phyloP scores from a whole-genome alignment of 2,329 filamentous ascomycete species.

The Fusarium longipes region DNA sequence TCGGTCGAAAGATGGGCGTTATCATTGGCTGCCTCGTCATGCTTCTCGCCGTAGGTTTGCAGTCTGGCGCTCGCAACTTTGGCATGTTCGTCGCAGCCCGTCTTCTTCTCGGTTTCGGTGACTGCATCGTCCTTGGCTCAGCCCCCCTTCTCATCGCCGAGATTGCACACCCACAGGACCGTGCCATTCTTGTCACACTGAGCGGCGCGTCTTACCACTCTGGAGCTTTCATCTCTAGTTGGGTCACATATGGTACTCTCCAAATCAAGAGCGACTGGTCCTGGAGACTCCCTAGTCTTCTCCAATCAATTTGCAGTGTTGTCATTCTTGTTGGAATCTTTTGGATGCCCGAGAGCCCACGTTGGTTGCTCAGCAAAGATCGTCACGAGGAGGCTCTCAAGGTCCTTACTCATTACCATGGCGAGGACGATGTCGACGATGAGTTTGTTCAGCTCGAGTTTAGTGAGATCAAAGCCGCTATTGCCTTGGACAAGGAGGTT shows the following conservation, averaged over 20 bases:
- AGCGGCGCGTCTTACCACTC: conserved; percentile 17
- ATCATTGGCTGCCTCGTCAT: conserved; percentile 20
- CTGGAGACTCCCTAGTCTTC: conserved; percentile 17
- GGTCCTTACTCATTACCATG: conserved; percentile 36
- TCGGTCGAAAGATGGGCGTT: conserved; percentile 23
- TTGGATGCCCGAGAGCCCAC: conserved; percentile 37
- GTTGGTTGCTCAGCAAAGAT: conserved; percentile 41
- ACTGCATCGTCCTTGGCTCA: conserved; percentile 5
- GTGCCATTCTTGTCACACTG: conserved; percentile 16
- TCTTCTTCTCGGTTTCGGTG: conserved; percentile 23
- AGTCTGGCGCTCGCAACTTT: conserved; percentile 25
- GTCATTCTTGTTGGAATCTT: conserved; percentile 19
- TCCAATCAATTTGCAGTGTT: conserved; percentile 25
- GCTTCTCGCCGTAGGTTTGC: conserved; percentile 17
- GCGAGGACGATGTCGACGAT: conserved; percentile 21
- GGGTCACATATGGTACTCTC: conserved; percentile 18
- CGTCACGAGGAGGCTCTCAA: conserved; percentile 31
- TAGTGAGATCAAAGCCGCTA: conserved; percentile 30
- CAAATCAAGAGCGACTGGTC: conserved; percentile 24
- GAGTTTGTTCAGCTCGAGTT: conserved; percentile 31
- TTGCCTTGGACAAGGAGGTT: conserved; percentile 34
- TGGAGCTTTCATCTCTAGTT: conserved; percentile 20
- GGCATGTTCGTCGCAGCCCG: conserved; percentile 30
- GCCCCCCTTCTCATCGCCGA: conserved; percentile 20
- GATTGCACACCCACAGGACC: conserved; percentile 13